Evolutionary conservation across 768 basidiomycete genomes (phyloP).

Genomic region (Dictyophora rubrovolvata): DNA sequence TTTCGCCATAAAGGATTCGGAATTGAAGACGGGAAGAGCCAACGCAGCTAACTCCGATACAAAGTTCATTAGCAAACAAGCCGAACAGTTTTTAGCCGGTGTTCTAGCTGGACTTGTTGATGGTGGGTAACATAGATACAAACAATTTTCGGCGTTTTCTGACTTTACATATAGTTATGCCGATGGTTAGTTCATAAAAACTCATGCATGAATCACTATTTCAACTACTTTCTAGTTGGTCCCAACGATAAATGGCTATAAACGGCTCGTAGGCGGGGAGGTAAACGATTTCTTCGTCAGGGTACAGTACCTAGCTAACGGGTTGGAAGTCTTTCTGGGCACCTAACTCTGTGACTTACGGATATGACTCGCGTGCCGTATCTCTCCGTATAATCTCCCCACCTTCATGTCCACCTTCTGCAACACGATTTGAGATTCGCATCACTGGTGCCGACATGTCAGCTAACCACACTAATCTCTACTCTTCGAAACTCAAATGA

Average conservation of each 20-base stretch:
- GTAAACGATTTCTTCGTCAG: constrained; percentile 19
- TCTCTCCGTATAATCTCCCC: constrained; percentile 89
- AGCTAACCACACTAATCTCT: not conserved
- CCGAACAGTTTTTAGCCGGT: constrained; percentile 92
- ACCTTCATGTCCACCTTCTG: constrained; percentile 69
- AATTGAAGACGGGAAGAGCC: constrained; percentile 51
- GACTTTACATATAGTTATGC: constrained; percentile 46
- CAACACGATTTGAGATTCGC: constrained; percentile 87
- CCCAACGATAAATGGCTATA: constrained; percentile 94
- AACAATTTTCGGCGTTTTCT: not conserved
- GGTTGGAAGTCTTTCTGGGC: constrained; percentile 64
- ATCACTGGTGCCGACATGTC: constrained; percentile 92
- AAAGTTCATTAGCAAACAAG: constrained; percentile 70
- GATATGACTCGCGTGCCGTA: constrained; percentile 90
- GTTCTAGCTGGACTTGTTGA: constrained; percentile 83
- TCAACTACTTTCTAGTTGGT: constrained; percentile 40
- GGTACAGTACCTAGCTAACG: constrained; percentile 18
- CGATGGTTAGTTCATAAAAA: constrained; percentile 44
- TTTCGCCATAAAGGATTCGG: constrained; percentile 61
- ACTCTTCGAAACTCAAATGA: not conserved
- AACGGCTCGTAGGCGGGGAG: constrained; percentile 88
- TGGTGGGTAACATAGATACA: constrained; percentile 35
- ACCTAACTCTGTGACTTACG: constrained; percentile 86
- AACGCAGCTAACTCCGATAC: constrained; percentile 74
- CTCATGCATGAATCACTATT: not conserved